Conservation (phyloP, 306 rosid species). For the Acacia confusa region DNA sequence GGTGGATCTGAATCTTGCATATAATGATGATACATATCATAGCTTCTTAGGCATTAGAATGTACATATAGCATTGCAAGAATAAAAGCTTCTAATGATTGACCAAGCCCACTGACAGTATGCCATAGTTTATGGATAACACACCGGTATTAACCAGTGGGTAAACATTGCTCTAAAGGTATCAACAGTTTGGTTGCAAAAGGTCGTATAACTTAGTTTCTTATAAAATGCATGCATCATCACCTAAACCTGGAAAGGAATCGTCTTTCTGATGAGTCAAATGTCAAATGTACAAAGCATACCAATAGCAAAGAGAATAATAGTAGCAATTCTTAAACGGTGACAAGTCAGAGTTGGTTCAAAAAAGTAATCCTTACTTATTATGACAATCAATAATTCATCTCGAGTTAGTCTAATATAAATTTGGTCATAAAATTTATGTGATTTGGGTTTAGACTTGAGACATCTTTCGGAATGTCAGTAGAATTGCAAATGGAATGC, state of each 20-base stretch:
- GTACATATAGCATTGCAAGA: neutral
- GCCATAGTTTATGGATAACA: neutral
- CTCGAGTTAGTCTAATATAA: neutral
- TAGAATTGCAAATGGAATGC: neutral
- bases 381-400: too few relatives aligned
- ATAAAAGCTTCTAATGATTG: neutral
- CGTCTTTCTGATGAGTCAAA: neutral
- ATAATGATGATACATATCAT: conserved; percentile 12
- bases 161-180: neutral
- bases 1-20: conserved; percentile 9
- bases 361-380: neutral
- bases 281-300: neutral
- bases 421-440: neutral
- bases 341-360: neutral
- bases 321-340: neutral
- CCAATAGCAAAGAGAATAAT: neutral
- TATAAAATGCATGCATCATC: neutral
- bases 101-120: neutral
- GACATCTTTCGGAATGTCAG: neutral
- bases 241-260: neutral
- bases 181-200: neutral
- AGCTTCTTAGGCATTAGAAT: neutral
- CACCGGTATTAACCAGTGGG: neutral
- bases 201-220: neutral
- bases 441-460: neutral